These are phyloP conservation scores for Nakazawaea wickerhamii DNA, from an alignment of 805 yeast species.

Conservation along the genomic window DNA sequence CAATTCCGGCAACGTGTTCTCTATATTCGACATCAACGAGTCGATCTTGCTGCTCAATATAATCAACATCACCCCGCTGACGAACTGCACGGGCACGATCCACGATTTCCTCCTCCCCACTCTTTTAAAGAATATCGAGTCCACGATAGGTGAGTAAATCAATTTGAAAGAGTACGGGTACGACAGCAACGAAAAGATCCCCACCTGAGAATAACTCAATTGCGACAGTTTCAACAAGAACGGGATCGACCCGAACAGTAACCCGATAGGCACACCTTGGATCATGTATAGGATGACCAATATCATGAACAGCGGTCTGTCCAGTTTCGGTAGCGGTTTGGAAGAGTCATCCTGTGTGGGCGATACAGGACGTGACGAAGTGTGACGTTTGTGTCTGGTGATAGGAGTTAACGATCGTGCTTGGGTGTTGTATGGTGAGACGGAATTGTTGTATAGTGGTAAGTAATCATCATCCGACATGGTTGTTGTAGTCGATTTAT, in stretches of 20 bases:
- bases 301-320: slow-evolving; percentile 69
- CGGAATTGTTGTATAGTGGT: slow-evolving; percentile 3
- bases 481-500: no score
- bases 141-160: slow-evolving; percentile 95
- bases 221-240: slow-evolving; percentile 74
- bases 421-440: slow-evolving; percentile 6
- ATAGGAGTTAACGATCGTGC: slow-evolving; percentile 9
- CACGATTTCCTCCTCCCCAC: slow-evolving; percentile 86
- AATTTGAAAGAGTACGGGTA: slow-evolving; percentile 92
- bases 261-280: slow-evolving; percentile 96
- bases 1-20: slow-evolving; percentile 44
- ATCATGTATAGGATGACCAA: slow-evolving; percentile 71
- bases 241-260: slow-evolving; percentile 93
- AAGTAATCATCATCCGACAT: not conserved
- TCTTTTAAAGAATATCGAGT: slow-evolving; percentile 62
- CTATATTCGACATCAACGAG: slow-evolving; percentile 43
- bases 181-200: slow-evolving; percentile 84
- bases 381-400: no score
- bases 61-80: slow-evolving; percentile 68
- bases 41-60: slow-evolving; percentile 58
- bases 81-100: slow-evolving; percentile 88
- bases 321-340: slow-evolving; percentile 30
- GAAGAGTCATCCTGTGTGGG: not conserved
- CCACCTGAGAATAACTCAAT: slow-evolving; percentile 82
- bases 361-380: no score